Evolutionary conservation across 495 filamentous ascomycete genomes (phyloP), one percentile per base, ranked within the genome.

Genomic region (Aspergillus kassunensis): DNA sequence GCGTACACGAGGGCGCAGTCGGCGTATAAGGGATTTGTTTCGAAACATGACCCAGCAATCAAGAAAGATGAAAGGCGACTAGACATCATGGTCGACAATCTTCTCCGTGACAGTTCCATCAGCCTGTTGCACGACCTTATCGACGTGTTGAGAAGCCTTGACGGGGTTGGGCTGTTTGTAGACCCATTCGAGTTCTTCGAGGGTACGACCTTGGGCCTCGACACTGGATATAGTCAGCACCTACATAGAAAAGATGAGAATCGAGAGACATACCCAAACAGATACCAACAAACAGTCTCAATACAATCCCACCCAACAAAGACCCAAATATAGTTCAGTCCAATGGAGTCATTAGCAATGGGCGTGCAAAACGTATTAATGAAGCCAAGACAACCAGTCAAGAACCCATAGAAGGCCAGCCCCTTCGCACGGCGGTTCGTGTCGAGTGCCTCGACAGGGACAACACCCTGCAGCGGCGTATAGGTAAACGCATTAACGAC

Each of bases 181-280:
- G 24, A 89, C 79, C 70, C 83, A 81, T 50, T 79, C 77, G 15
- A 90, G 66, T 65, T 89, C 82, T 60, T 89, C 86, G 29, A 90
- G 77, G n/a, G 85, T 86, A 53, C 79, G 80, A 25, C 82, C 84
- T 31, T 80, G 76, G 6, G 85, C 86, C 64, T 90, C 86, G 10
- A 85, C 81, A 69, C 63, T 23, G 10, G 31, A 34, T 3, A 34
- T 47, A 1, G 36, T n/a, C 9, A 27, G 24, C 24, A 42, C n/a
- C n/a, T n/a, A n/a, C n/a, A n/a, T n/a, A n/a, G n/a, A n/a, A n/a
- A n/a, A n/a, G 24, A 27, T 27, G 24, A 27, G 24, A 27, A 27
- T 27, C 4, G 24, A 27, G 24, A 36, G 15, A 31, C 60, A 66
- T 71, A 68, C 69, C 84, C 83, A 61, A 84, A 81, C 56, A 86